These are phyloP conservation scores for Herpetospermum pedunculosum DNA, from an alignment of 306 rosid species.

Conservation along the genomic window DNA sequence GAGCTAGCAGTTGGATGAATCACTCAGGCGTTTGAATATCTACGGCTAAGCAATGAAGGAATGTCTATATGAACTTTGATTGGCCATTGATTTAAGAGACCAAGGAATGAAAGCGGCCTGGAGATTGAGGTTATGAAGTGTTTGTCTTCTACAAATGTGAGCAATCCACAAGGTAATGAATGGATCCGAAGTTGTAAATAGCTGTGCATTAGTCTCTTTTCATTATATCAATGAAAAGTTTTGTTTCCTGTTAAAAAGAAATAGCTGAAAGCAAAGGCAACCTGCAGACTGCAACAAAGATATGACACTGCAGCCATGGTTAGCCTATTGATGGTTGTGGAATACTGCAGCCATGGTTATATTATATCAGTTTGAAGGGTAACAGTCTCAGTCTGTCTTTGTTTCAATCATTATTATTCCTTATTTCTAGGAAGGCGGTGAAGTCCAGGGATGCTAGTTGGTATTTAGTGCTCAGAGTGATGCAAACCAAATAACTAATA, in stretches of 20 bases:
- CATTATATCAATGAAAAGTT: too few species aligned
- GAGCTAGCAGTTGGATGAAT: conserved; percentile 27
- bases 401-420: conserved; percentile 22
- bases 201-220: too few species aligned
- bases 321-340: conserved; percentile 18
- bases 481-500: neutral
- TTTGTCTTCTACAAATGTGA: conserved; percentile 26
- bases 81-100: conserved; percentile 27
- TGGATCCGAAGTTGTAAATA: conserved; percentile 1
- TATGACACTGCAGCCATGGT: conserved; percentile 14
- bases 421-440: neutral
- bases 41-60: conserved; percentile 33
- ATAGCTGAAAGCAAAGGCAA: conserved; percentile 10
- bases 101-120: conserved; percentile 13
- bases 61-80: conserved; percentile 24
- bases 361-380: neutral
- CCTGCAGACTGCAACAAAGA: conserved; percentile 9
- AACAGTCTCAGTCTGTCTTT: conserved; percentile 15
- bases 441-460: neutral
- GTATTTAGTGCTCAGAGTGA: neutral
- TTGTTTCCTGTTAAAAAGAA: too few species aligned
- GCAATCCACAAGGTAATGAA: conserved; percentile 20
- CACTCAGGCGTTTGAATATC: conserved; percentile 21
- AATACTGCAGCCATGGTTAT: neutral
- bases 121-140: conserved; percentile 24